phyloP scores from a whole-genome alignment of 2,329 filamentous ascomycete genomes.

The Colletotrichum phormii region DNA sequence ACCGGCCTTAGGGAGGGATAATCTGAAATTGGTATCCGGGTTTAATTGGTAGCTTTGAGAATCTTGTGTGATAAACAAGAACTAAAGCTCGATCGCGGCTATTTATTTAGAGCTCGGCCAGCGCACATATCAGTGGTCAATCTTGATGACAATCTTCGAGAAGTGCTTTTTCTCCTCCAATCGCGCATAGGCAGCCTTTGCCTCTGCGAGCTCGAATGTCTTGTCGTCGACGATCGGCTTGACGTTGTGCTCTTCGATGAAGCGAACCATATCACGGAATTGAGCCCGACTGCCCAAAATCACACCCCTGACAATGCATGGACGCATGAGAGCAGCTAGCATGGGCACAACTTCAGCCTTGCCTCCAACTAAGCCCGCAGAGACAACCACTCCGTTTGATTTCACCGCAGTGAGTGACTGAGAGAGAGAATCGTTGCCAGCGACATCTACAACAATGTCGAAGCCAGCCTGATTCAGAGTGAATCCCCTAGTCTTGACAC shows the following conservation, averaged over 20 bases:
- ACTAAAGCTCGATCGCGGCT: neutral
- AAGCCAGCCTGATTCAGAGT: conserved; percentile 62
- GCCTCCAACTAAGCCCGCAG: conserved; percentile 47
- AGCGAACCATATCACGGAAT: conserved; percentile 45
- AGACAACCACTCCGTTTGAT: conserved; percentile 46
- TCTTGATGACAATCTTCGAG: conserved; percentile 48
- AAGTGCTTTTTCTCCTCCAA: conserved; percentile 50
- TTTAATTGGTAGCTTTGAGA: too few species aligned
- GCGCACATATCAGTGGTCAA: conserved; percentile 36
- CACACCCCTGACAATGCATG: conserved; percentile 45
- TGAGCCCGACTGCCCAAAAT: conserved; percentile 42
- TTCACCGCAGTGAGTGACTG: conserved; percentile 65
- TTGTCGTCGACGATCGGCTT: conserved; percentile 46
- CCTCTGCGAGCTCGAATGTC: conserved; percentile 45
- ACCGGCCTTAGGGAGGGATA: conserved; percentile 58
- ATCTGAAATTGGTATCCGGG: conserved; percentile 57
- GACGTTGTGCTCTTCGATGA: conserved; percentile 47
- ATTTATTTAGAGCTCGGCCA: neutral
- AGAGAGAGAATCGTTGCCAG: conserved; percentile 69
- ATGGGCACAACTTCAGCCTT: conserved; percentile 44
- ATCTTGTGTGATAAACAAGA: too few species aligned
- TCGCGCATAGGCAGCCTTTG: conserved; percentile 46
- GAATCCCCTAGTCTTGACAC: conserved; percentile 64
- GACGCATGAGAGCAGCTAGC: conserved; percentile 40
- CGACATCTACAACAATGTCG: conserved; percentile 75